These are phyloP conservation scores for Pseudocercospora musae DNA, from an alignment of 2,329 filamentous ascomycete genomes.

Conservation along the genomic window DNA sequence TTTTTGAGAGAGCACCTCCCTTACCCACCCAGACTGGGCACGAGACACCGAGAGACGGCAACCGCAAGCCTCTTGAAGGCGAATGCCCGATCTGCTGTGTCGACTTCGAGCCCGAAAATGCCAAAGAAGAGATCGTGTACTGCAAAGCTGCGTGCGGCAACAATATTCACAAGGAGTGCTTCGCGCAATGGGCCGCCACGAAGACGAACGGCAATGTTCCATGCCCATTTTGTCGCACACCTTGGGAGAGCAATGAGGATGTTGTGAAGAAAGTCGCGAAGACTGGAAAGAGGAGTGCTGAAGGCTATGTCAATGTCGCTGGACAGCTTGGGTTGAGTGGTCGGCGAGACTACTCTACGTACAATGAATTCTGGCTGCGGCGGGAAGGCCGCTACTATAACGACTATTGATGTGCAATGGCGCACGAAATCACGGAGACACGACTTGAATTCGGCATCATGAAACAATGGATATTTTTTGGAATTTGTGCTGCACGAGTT, in stretches of 20 bases:
- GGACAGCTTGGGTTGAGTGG: slow-evolving; percentile 31
- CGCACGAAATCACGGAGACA: background rate
- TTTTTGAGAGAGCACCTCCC: slow-evolving; percentile 55
- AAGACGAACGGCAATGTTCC: slow-evolving; percentile 26
- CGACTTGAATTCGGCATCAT: background rate
- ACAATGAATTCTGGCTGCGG: slow-evolving; percentile 28
- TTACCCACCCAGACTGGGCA: slow-evolving; percentile 40
- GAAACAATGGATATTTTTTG: background rate
- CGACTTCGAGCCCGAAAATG: slow-evolving; percentile 25
- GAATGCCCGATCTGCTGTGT: slow-evolving; percentile 60
- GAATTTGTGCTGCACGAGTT: background rate
- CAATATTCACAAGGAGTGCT: slow-evolving; percentile 58
- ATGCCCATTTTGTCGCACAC: slow-evolving; percentile 34
- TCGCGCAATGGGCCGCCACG: slow-evolving; percentile 50
- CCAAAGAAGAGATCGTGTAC: slow-evolving; percentile 50
- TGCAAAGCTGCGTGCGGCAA: slow-evolving; percentile 62
- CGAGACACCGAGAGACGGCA: slow-evolving; percentile 40
- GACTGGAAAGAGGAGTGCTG: slow-evolving; percentile 22
- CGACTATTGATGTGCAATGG: background rate
- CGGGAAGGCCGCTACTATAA: slow-evolving; percentile 5
- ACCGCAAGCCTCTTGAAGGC: slow-evolving; percentile 59
- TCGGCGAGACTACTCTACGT: slow-evolving; percentile 32
- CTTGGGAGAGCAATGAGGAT: slow-evolving; percentile 25
- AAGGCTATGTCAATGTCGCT: slow-evolving; percentile 37
- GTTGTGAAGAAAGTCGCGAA: slow-evolving; percentile 26